Evolutionary conservation across 345 rosid genomes (phyloP).

Genomic region (Pugionium dolabratum): DNA sequence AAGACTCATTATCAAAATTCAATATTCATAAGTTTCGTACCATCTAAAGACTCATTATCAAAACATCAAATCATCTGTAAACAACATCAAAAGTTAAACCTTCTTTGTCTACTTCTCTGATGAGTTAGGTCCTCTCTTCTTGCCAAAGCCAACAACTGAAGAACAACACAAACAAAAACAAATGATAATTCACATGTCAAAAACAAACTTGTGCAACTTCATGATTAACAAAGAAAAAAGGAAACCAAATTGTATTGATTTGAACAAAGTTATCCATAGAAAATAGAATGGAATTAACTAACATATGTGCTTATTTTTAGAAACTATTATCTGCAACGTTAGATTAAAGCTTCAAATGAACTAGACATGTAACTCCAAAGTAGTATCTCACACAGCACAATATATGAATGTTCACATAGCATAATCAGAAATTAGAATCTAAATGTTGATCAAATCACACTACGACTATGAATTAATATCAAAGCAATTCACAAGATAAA

Average conservation of each 20-base stretch:
- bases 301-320: too few relatives aligned
- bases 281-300: too few relatives aligned
- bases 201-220: background rate
- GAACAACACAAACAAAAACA: background rate
- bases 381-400: background rate
- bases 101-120: constrained; percentile 13
- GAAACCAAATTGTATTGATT: background rate
- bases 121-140: constrained; percentile 4
- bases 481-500: background rate
- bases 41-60: background rate
- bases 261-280: background rate
- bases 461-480: too few relatives aligned
- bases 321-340: too few relatives aligned
- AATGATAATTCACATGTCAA: background rate
- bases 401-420: background rate
- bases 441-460: background rate
- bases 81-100: background rate
- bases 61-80: background rate
- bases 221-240: background rate
- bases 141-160: constrained; percentile 22
- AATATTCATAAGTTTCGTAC: too few relatives aligned
- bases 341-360: too few relatives aligned
- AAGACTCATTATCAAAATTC: too few relatives aligned
- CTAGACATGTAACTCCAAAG: too few relatives aligned
- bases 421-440: background rate